Conservation (phyloP, 805 yeast genomes). For the Ogataea ganodermae region DNA sequence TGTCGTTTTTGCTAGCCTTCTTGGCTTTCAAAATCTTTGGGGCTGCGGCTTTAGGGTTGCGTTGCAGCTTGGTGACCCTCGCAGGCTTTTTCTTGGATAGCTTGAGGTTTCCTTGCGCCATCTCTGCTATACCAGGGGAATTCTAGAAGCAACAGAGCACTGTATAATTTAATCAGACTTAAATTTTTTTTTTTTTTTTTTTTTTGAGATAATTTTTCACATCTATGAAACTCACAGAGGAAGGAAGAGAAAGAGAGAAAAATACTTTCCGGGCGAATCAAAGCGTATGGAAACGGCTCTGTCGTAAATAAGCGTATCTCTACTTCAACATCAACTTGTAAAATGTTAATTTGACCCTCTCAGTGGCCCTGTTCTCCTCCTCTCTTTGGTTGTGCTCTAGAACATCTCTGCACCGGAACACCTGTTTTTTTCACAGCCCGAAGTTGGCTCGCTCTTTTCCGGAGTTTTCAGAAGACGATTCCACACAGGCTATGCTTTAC, state of each 20-base stretch:
- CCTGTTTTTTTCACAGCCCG: neutral
- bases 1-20: constrained; percentile 51
- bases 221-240: neutral
- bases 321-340: too few relatives aligned
- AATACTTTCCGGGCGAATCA: too few relatives aligned
- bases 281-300: too few relatives aligned
- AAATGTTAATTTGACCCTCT: too few relatives aligned
- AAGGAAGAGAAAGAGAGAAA: neutral
- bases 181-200: neutral
- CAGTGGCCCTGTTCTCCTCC: too few relatives aligned
- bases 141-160: too few relatives aligned
- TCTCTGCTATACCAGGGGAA: constrained; percentile 24
- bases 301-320: too few relatives aligned
- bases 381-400: neutral
- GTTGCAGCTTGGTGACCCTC: constrained; percentile 66
- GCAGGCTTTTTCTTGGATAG: constrained; percentile 48
- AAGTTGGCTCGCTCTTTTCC: neutral
- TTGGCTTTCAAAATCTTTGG: constrained; percentile 72
- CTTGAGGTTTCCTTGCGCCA: constrained; percentile 78
- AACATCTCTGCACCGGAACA: constrained; percentile 5
- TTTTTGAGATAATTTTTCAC: neutral
- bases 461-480: neutral
- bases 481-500: too few relatives aligned
- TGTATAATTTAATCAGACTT: too few relatives aligned
- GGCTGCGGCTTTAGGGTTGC: constrained; percentile 68